Evolutionary conservation across 805 yeast genomes (phyloP).

Genomic region (Myxozyma neglecta): DNA sequence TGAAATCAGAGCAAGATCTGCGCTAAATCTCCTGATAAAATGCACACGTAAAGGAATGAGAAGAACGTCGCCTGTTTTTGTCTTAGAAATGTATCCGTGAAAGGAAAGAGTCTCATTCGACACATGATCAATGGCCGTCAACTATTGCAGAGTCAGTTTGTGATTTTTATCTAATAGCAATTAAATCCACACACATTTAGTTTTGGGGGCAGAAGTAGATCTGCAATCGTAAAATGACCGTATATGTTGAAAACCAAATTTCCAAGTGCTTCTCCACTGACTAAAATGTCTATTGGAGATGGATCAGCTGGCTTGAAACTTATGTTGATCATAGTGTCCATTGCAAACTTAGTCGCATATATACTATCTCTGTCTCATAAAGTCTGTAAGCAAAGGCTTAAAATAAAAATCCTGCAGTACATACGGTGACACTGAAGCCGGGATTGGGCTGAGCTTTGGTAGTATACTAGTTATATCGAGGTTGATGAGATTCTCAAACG

Average conservation of each 20-base stretch:
- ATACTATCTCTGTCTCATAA: slow-evolving; percentile 11
- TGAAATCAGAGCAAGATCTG: slow-evolving; percentile 23
- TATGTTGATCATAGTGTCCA: slow-evolving; percentile 21
- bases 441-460: slow-evolving; percentile 19
- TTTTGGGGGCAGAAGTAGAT: slow-evolving; percentile 15
- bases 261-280: slow-evolving; percentile 1
- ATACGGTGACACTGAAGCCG: slow-evolving; percentile 18
- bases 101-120: slow-evolving; percentile 24
- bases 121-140: slow-evolving; percentile 10
- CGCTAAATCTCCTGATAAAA: slow-evolving; percentile 31
- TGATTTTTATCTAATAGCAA: background rate
- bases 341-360: slow-evolving; percentile 19
- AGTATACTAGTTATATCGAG: slow-evolving; percentile 13
- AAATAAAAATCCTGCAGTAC: background rate
- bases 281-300: slow-evolving; percentile 19
- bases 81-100: slow-evolving; percentile 16
- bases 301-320: slow-evolving; percentile 5
- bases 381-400: background rate
- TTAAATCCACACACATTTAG: background rate
- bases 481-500: slow-evolving; percentile 18
- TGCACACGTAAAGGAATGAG: slow-evolving; percentile 25
- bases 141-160: background rate
- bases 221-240: slow-evolving; percentile 28
- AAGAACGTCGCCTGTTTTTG: background rate
- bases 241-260: slow-evolving; percentile 12